Conservation (phyloP, 2,329 filamentous ascomycete species). For the Dactylonectria estremocensis region DNA sequence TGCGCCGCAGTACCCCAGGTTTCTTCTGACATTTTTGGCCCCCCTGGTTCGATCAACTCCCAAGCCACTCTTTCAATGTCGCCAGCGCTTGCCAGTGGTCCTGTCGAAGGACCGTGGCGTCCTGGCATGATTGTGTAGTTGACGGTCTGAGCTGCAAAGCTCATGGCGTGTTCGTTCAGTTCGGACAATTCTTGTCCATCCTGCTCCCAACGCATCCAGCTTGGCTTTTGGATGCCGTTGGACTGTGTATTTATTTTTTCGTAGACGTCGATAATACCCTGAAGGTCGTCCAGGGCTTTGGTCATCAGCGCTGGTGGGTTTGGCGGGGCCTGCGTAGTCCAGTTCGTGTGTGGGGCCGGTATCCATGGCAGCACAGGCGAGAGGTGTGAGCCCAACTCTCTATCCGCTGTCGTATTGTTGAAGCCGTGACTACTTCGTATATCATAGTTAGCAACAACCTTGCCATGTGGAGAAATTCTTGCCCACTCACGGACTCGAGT, state of each 20-base stretch:
- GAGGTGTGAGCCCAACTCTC: constrained; percentile 31
- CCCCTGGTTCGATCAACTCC: constrained; percentile 51
- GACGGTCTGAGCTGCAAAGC: constrained; percentile 43
- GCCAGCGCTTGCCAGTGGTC: constrained; percentile 32
- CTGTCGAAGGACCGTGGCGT: constrained; percentile 10
- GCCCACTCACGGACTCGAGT: constrained; percentile 32
- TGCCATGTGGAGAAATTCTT: not conserved
- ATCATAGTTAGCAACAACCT: not conserved
- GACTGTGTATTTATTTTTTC: constrained; percentile 38
- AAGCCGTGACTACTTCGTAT: constrained; percentile 29
- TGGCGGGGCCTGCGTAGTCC: constrained; percentile 4
- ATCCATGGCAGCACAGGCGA: constrained; percentile 40
- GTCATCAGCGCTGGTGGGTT: constrained; percentile 27
- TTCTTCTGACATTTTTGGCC: constrained; percentile 39
- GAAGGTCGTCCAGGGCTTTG: constrained; percentile 39
- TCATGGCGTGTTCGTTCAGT: constrained; percentile 48
- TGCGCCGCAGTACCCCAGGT: constrained; percentile 54
- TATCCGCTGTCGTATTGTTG: not conserved
- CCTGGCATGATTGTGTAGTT: constrained; percentile 49
- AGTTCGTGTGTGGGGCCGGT: constrained; percentile 1
- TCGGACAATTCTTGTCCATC: constrained; percentile 50
- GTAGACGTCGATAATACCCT: constrained; percentile 42
- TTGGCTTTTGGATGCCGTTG: constrained; percentile 44
- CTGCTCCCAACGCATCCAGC: constrained; percentile 52
- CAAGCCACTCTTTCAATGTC: constrained; percentile 53